Percentiles rank a stretch among this genome's conserved stretches.
phyloP scores from a whole-genome alignment of 495 filamentous ascomycete genomes.

The Letharia lupina region DNA sequence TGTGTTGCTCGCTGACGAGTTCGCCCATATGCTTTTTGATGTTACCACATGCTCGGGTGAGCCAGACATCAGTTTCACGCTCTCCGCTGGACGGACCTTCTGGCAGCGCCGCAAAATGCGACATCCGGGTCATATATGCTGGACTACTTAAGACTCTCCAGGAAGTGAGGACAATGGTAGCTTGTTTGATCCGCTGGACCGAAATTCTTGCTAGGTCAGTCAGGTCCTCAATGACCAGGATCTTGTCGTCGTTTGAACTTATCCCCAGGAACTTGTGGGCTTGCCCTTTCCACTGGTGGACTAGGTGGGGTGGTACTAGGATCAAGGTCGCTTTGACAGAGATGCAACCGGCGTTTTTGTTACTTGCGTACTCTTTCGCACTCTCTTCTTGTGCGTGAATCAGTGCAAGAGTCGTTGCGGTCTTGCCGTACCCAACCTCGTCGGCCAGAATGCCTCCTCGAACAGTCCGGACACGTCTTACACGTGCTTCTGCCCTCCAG shows the following conservation, averaged over 20 bases:
- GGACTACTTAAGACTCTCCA: slow-evolving; percentile 39
- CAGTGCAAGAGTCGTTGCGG: slow-evolving; percentile 59
- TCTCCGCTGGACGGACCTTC: slow-evolving; percentile 33
- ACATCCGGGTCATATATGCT: slow-evolving; percentile 42
- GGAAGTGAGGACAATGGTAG: slow-evolving; percentile 50
- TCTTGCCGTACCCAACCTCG: slow-evolving; percentile 78
- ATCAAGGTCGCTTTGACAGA: slow-evolving; percentile 60
- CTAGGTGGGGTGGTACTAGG: slow-evolving; percentile 53
- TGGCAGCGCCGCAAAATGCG: slow-evolving; percentile 45
- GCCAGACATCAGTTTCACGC: slow-evolving; percentile 48
- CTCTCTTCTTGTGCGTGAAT: slow-evolving; percentile 34
- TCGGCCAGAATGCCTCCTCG: slow-evolving; percentile 69
- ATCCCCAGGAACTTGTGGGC: slow-evolving; percentile 48
- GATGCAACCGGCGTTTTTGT: slow-evolving; percentile 30
- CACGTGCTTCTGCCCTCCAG: slow-evolving; percentile 55
- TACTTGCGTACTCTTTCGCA: background rate
- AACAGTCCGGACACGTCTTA: slow-evolving; percentile 38
- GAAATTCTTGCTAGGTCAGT: slow-evolving; percentile 30
- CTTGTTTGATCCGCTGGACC: slow-evolving; percentile 37
- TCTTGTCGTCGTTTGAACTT: slow-evolving; percentile 21
- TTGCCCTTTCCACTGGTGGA: slow-evolving; percentile 60
- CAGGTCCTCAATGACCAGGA: slow-evolving; percentile 36
- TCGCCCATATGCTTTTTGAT: slow-evolving; percentile 37
- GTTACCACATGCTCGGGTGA: slow-evolving; percentile 34
- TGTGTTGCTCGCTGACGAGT: slow-evolving; percentile 26